Base-by-base conservation (phyloP, 1,284 basidiomycete genomes). In the Marasmius tenuissimus region DNA sequence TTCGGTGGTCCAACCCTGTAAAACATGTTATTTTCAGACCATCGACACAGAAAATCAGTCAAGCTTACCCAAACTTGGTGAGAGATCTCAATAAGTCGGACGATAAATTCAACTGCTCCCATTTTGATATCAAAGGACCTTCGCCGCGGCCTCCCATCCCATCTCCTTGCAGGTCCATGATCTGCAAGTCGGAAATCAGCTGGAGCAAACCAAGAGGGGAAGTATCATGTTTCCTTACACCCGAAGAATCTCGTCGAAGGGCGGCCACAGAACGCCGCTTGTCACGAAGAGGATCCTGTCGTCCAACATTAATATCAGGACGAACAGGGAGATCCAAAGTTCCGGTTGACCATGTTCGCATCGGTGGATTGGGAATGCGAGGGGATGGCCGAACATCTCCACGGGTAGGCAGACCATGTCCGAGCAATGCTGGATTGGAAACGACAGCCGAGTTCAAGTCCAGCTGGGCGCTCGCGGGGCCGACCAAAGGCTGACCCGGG, bases 1-100 rank as follows among this genome's bases (percentile, higher is more conserved):
- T 98, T 98, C 5, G 97, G 97, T 4, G 97, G 97, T 0, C 97
- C 97, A 65, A 97, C 90, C 52, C 94, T 96, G 67, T 20, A 55
- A 54, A 51, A 40, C 33, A 64, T 67, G 66, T 62, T 57, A 59
- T 20, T n/a, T 55, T 62, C 40, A 39, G 62, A 65, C 55, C 60
- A 20, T 66, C 55, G 60, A 56, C 52, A 53, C 33, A 58, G 63
- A 38, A 51, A 4, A 38, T 11, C 52, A 14, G 12, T 55, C 48
- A 40, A 34, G 77, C 88, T 74, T 71, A 96, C 92, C 96, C 97
- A 73, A 98, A 98, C 75, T 96, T 96, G 66, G 85, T 89, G 63
- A 99, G 84, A 12, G 94, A 95, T 57, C 94, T 85, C 67, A 97
- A 81, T 34, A 99, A 79, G 66, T 98, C 96, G 38, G 92, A 86